A percentile compares a stretch with the other conserved stretches of the same genome.
phyloP scores from a whole-genome alignment of 148 eudicot genomes.

The Dianthus caryophyllus region DNA sequence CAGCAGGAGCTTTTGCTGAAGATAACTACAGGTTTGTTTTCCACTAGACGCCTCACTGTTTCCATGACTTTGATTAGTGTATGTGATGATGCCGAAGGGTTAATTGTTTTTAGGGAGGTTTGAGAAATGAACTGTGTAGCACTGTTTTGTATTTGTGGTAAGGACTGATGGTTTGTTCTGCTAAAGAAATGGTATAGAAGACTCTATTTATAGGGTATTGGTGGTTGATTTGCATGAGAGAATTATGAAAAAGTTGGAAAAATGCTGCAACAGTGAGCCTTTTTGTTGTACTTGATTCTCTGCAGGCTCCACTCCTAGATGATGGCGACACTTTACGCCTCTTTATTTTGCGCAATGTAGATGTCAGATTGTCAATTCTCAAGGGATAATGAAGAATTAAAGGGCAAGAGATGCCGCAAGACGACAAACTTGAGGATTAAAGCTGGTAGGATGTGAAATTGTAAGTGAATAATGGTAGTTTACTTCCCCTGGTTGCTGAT shows the following conservation, averaged over 20 bases:
- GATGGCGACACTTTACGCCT: constrained; percentile 12
- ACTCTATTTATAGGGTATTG: constrained; percentile 26
- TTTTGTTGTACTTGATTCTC: constrained; percentile 13
- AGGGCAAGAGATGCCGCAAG: not conserved
- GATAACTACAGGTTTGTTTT: constrained; percentile 32
- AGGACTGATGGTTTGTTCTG: constrained; percentile 4
- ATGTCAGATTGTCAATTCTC: constrained; percentile 5
- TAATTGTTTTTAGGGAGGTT: not conserved
- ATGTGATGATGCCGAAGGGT: constrained; percentile 1
- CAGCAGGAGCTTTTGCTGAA: constrained; percentile 37
- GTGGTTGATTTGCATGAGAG: constrained; percentile 1
- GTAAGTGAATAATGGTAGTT: not conserved
- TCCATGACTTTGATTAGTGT: constrained; percentile 19
- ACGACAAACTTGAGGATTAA: not conserved
- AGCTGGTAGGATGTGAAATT: not conserved
- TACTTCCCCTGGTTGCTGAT: not conserved
- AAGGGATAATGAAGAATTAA: not conserved
- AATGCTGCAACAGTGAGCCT: constrained; percentile 8
- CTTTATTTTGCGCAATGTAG: constrained; percentile 5
- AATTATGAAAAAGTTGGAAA: constrained; percentile 10
- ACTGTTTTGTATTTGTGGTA: constrained; percentile 5
- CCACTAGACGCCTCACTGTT: constrained; percentile 26
- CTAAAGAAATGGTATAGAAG: constrained; percentile 2
- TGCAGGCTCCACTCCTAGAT: not conserved
- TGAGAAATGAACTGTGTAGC: not conserved